Base-by-base conservation (phyloP, 1,284 basidiomycete species). In the Pterula multifida region DNA sequence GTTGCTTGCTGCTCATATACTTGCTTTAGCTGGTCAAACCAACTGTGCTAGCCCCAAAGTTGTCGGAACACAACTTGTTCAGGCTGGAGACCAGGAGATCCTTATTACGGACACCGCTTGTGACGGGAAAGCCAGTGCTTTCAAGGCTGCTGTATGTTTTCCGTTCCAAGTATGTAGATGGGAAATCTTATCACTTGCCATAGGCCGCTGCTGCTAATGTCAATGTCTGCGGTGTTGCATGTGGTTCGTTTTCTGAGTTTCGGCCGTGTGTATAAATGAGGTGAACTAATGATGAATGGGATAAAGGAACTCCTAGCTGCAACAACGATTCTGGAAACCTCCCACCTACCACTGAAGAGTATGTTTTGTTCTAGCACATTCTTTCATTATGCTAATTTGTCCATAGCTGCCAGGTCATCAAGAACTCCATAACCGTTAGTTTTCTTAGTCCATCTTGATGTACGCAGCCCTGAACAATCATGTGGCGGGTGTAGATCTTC, bases 361-460 rank as follows among this genome's bases (percentile, higher is more conserved):
- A 19, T 9, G 39, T 19, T 19, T 6, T 22, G 4, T 42, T 19
- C 39, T 19, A 9, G 9, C 17, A 6, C 21, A 4, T 9, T 42
- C 17, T 19, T 42, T 42, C 21, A 4, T 42, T 6, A 22, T 42
- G n/a, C 4, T 19, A 17, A 22, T 42, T 17, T 6, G 9, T 17
- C 17, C 39, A 19, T 42, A 42, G 39, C 39, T 42, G 39, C 39
- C 39, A 42, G 17, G 39, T 42, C 21, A 42, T 42, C 39, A 42
- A 42, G 39, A 42, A 42, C 39, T 42, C 39, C 9, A 42, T 42
- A n/a, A 42, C 39, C 39, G 39, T 42, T 17, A 6, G 39, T 42
- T 42, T 9, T 42, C 39, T 6, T 32, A 6, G 15, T 32, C 28
- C 21, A 6, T 19, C 39, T 42, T 22, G 19, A n/a, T 19, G 39